Percentiles rank a stretch among this genome's conserved stretches.
Conservation (phyloP, 208 protist genomes). For the Trichomonas gallinae region DNA sequence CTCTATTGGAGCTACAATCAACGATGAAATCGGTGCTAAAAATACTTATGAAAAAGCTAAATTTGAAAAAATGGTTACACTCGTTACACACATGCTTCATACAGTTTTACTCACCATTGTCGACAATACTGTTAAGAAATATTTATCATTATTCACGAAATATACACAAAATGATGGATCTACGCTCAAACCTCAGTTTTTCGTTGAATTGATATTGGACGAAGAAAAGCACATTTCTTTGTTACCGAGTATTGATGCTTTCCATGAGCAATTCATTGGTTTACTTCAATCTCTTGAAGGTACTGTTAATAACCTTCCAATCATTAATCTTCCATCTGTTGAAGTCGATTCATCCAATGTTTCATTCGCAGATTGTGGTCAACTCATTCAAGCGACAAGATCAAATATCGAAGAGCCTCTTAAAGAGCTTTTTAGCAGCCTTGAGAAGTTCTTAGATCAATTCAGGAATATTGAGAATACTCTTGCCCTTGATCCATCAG, state of each 20-base stretch:
- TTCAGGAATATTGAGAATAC: background rate
- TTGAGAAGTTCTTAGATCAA: background rate
- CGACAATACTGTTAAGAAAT: background rate
- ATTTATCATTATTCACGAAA: background rate
- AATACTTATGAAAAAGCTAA: background rate
- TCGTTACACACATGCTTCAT: conserved; percentile 2
- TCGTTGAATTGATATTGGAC: background rate
- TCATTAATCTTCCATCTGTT: background rate
- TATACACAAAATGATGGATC: background rate
- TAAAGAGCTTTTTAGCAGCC: background rate
- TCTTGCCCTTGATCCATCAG: background rate
- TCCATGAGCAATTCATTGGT: background rate
- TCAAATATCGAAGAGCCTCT: background rate
- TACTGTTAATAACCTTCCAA: background rate
- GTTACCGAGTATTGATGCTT: background rate
- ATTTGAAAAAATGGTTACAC: background rate
- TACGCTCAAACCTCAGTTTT: background rate
- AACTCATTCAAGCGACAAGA: background rate
- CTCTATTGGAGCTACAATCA: background rate
- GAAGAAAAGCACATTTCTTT: background rate
- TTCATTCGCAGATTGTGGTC: background rate
- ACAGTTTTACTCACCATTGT: background rate
- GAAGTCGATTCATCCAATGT: background rate
- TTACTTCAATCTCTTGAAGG: background rate
- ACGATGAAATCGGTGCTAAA: background rate